A percentile compares a stretch with the other conserved stretches of the same genome.
Conservation (phyloP, 176 grass and related monocot species). For the Olyra latifolia region DNA sequence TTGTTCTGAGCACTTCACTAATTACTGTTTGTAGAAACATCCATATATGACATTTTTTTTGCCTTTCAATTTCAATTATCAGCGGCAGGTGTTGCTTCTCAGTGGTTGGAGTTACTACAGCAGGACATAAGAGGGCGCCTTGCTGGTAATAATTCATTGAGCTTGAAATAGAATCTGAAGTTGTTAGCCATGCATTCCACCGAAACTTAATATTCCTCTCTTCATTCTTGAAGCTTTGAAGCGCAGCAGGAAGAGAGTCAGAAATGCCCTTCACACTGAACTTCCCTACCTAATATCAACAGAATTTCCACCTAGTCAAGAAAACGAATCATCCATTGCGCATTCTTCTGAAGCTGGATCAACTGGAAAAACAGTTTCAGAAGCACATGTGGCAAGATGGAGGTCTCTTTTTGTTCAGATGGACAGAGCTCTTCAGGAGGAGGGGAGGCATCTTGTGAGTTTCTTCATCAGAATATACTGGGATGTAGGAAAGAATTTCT, state of each 20-base stretch:
- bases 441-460: slow-evolving; percentile 82
- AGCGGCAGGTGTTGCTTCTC: slow-evolving; percentile 86
- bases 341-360: slow-evolving; percentile 42
- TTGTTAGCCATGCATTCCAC: slow-evolving; percentile 7
- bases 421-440: slow-evolving; percentile 83
- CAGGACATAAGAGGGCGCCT: slow-evolving; percentile 94
- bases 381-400: slow-evolving; percentile 78
- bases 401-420: slow-evolving; percentile 85
- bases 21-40: slow-evolving; percentile 22
- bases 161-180: not conserved
- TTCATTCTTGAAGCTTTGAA: slow-evolving; percentile 63
- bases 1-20: not conserved
- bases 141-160: slow-evolving; percentile 60
- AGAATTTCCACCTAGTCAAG: slow-evolving; percentile 71
- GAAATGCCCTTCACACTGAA: slow-evolving; percentile 80
- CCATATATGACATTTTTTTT: slow-evolving; percentile 23
- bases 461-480: slow-evolving; percentile 9
- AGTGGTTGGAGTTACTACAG: slow-evolving; percentile 91
- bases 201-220: not conserved
- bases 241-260: slow-evolving; percentile 73
- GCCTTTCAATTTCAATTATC: slow-evolving; percentile 21
- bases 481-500: slow-evolving; percentile 38
- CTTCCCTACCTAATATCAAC: slow-evolving; percentile 78
- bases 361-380: slow-evolving; percentile 49
- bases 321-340: slow-evolving; percentile 47